Evolutionary conservation across 257 asterid species (phyloP).

Genomic region (Mitragyna speciosa): DNA sequence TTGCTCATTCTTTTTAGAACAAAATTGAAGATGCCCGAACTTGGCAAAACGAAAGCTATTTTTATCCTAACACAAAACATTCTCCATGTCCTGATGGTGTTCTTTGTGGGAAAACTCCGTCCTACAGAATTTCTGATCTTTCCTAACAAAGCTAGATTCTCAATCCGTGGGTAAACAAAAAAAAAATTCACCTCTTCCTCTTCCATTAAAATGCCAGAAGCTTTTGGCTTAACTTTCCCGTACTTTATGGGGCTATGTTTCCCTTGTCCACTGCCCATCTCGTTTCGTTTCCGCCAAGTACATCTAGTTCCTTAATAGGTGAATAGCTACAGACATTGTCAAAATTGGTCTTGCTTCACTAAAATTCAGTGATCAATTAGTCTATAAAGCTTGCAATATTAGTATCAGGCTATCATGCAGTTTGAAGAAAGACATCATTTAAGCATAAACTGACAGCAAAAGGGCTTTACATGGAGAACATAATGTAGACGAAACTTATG

Average conservation of each 20-base stretch:
- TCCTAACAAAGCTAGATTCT: slow-evolving; percentile 18
- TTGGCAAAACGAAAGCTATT: background rate
- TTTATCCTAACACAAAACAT: slow-evolving; percentile 14
- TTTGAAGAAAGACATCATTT: slow-evolving; percentile 11
- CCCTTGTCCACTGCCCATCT: slow-evolving; percentile 58
- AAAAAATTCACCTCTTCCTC: slow-evolving; percentile 6
- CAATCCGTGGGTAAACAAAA: slow-evolving; percentile 7
- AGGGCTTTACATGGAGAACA: slow-evolving; percentile 19
- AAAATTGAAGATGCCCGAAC: background rate
- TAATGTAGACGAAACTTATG: slow-evolving; percentile 6
- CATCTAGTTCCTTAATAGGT: slow-evolving; percentile 18
- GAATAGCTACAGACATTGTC: slow-evolving; percentile 9
- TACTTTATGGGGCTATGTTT: slow-evolving; percentile 80
- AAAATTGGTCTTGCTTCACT: background rate
- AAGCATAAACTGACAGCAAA: slow-evolving; percentile 14
- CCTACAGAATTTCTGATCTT: slow-evolving; percentile 1
- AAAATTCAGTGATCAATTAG: background rate
- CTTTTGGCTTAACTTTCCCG: slow-evolving; percentile 59
- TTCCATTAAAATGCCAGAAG: slow-evolving; percentile 28
- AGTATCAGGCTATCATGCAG: background rate
- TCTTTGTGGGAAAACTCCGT: background rate
- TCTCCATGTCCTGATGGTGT: slow-evolving; percentile 2
- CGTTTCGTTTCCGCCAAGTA: slow-evolving; percentile 26
- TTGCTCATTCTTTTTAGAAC: background rate
- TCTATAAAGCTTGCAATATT: background rate